Evolutionary conservation across 768 basidiomycete genomes (phyloP), one percentile per base, ranked within the genome.

Genomic region (Termitomyces sp.): DNA sequence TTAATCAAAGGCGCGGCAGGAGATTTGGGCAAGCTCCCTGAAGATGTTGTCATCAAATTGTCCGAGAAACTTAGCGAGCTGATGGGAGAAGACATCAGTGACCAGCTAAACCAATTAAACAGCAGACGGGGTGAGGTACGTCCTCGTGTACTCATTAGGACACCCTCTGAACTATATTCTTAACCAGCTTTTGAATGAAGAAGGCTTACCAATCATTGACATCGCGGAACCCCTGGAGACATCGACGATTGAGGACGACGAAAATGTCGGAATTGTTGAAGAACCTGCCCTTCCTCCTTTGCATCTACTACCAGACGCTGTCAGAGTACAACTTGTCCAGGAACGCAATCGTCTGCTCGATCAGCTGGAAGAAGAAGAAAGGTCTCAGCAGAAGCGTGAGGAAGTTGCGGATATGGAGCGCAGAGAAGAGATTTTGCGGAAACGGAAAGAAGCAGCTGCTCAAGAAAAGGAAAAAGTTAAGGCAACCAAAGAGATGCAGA

Each of bases 171-270:
- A 58, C 63, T 57, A 62, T 66, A 0, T 59, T 53, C 59, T 64
- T 60, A 31, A 38, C 7, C 58, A 91, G 89, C 74, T 86, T 52
- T 62, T 86, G 41, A 88, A 87, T 63, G 87, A 90, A 63, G 89
- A 92, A 48, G 89, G 88, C 3, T 78, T 89, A 40, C 89, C 89
- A 11, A 86, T 92, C 59, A 75, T 91, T 58, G 90, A 92, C 38
- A 85, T 92, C 55, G 79, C 78, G 31, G 90, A 92, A 64, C 83
- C 82, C 42, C 63, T 78, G 4, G 50, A 69, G 21, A 70, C 64
- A 30, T 51, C 56, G 28, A 60, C 62, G 41, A 60, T 62, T 14
- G 31, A 51, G 38, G 23, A 38, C 4, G 50, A 52, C 23, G 53
- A 53, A 10, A 44, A 64, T 31, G 52, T 64, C 8, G 45, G 62